Evolutionary conservation across 805 yeast species (phyloP).

Genomic region (Candida rishiriensis): DNA sequence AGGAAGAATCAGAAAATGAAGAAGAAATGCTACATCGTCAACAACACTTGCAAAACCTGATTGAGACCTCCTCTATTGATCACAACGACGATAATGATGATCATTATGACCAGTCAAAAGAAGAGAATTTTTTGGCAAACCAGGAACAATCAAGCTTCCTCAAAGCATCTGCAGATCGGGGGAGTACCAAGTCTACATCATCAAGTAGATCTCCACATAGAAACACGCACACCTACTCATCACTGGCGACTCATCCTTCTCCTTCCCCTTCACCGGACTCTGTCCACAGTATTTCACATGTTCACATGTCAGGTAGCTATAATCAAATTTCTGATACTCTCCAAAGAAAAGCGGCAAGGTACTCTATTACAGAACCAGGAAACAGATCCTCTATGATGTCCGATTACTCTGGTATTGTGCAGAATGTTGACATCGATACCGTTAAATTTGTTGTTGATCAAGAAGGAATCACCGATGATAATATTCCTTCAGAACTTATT

Average conservation of each 20-base stretch:
- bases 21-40: neutral
- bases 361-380: constrained; percentile 12
- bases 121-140: no score
- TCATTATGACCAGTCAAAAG: no score
- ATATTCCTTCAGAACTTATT: constrained; percentile 12
- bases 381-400: constrained; percentile 30
- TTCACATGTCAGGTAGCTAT: no score
- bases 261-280: no score
- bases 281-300: no score
- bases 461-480: constrained; percentile 7
- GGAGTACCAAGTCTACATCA: neutral
- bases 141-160: no score
- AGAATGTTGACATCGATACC: constrained; percentile 32
- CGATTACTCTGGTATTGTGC: constrained; percentile 35
- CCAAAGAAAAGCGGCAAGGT: constrained; percentile 1
- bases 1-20: neutral
- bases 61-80: neutral
- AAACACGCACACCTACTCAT: constrained; percentile 4
- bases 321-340: neutral
- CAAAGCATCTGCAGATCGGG: no score
- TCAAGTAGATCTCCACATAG: constrained; percentile 4
- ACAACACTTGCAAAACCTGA: neutral
- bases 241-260: neutral
- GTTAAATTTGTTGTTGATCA: constrained; percentile 28
- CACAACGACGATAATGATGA: neutral